Conservation (phyloP, 2,329 filamentous ascomycete species). For the Penicillium sumatraense region DNA sequence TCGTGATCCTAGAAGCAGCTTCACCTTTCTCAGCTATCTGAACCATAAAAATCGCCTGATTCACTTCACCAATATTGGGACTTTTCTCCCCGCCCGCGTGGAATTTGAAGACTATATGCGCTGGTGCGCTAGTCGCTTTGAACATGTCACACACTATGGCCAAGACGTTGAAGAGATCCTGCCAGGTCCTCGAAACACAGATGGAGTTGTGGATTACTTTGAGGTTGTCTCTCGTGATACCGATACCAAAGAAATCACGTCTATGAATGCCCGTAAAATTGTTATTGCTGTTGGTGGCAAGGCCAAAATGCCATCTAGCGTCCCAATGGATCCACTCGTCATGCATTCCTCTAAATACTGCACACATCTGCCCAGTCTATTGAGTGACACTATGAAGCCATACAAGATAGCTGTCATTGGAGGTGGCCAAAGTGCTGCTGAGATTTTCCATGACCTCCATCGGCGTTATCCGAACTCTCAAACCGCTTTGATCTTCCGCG, state of each 20-base stretch:
- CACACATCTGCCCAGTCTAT: slow-evolving; percentile 40
- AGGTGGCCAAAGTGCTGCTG: slow-evolving; percentile 88
- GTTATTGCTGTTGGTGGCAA: slow-evolving; percentile 70
- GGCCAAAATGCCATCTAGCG: slow-evolving; percentile 70
- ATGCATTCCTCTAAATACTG: slow-evolving; percentile 90
- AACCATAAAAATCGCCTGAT: slow-evolving; percentile 78
- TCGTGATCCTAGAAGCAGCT: slow-evolving; percentile 83
- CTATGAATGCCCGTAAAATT: slow-evolving; percentile 53
- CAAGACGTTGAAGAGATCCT: slow-evolving; percentile 76
- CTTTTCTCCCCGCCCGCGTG: slow-evolving; percentile 80
- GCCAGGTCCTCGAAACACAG: slow-evolving; percentile 56
- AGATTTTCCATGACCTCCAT: slow-evolving; percentile 91
- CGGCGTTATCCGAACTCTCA: slow-evolving; percentile 78
- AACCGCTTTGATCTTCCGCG: slow-evolving; percentile 79
- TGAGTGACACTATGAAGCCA: slow-evolving; percentile 44
- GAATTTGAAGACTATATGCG: slow-evolving; percentile 96
- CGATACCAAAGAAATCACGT: slow-evolving; percentile 48
- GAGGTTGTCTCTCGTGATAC: slow-evolving; percentile 68
- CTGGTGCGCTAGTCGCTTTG: slow-evolving; percentile 86
- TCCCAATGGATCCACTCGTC: slow-evolving; percentile 73
- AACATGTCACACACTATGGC: slow-evolving; percentile 72
- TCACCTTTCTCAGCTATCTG: slow-evolving; percentile 95
- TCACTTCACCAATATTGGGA: slow-evolving; percentile 87
- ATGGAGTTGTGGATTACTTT: slow-evolving; percentile 65
- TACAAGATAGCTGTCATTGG: slow-evolving; percentile 85